Base-by-base conservation (phyloP, 495 filamentous ascomycete genomes). In the Penicillium subrubescens region DNA sequence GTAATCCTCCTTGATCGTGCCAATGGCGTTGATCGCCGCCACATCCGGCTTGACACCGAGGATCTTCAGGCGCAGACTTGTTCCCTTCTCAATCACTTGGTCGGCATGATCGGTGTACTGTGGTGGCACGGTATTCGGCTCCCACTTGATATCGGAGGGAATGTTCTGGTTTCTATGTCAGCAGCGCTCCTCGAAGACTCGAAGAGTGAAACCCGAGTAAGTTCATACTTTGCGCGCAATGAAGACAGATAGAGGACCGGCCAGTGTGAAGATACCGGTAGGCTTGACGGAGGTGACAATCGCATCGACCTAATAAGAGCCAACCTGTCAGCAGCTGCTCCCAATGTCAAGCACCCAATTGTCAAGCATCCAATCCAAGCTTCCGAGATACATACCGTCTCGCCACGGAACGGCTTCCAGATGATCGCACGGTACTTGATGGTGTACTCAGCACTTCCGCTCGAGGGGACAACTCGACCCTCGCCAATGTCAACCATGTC, bases 361-460 rank as follows among this genome's bases (percentile, higher is more conserved):
- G 8, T 17, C 2, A 23, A 61, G 25, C 31, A 48, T 34, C 12
- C 5, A 58, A 33, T 14, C 12, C 46, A 56, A 7, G n/a, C 12
- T n/a, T 34, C 34, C n/a, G 31, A 15, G 56, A 41, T 52, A 81
- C 90, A 73, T 85, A 97, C 95, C 64, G 93, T 94, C 82, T 99
- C 95, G 63, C 93, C 93, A 71, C 92, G 92, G 83, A 97, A 99
- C 11, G 95, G 95, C 70, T 92, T 85, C 93, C 94, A 99, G 52
- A 99, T 94, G 46, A 99, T 92, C 39, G 95, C 95, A 56, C 93
- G 90, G 72, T 97, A 99, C 67, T 89, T 88, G 48, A 98, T 91
- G 0, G 91, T 97, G 77, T 97, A 99, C 75, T 97, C 92, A 23
- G 96, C 95, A 55, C 93, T 81, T 17, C 92, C 95, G 63, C 87